Percentiles rank a stretch among this genome's conserved stretches.
Evolutionary conservation across 1,284 basidiomycete species (phyloP).

Genomic region (Waitea zeae): DNA sequence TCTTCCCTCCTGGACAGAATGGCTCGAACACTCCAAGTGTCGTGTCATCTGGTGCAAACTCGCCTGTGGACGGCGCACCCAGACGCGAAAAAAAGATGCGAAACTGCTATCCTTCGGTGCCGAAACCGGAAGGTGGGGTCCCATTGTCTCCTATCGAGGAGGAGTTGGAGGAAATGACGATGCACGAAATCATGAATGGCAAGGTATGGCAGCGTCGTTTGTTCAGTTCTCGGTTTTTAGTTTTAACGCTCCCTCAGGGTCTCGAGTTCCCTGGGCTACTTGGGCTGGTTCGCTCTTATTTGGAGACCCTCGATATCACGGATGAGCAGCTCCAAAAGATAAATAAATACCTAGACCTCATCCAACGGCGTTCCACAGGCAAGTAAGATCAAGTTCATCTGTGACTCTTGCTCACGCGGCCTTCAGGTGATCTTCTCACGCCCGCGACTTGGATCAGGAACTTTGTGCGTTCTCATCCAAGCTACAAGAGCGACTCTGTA

Average conservation of each 20-base stretch:
- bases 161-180: constrained; percentile 84
- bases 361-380: constrained; percentile 69
- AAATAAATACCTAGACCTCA: constrained; percentile 62
- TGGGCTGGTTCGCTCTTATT: constrained; percentile 71
- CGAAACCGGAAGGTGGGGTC: constrained; percentile 29
- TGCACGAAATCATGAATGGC: constrained; percentile 91
- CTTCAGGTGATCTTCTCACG: constrained; percentile 65
- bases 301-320: constrained; percentile 78
- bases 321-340: constrained; percentile 48
- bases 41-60: constrained; percentile 31
- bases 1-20: constrained; percentile 45
- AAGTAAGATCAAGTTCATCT: neutral
- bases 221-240: neutral
- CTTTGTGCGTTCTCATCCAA: constrained; percentile 81
- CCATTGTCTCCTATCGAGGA: constrained; percentile 39
- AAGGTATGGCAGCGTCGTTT: constrained; percentile 29
- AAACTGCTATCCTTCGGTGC: constrained; percentile 50
- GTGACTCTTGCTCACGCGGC: neutral
- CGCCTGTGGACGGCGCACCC: constrained; percentile 24
- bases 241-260: constrained; percentile 20
- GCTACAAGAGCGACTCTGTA: constrained; percentile 83
- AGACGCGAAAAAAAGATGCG: constrained; percentile 44
- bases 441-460: constrained; percentile 88
- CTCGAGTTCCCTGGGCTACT: constrained; percentile 73
- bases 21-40: constrained; percentile 20